Conservation (phyloP, 2,329 filamentous ascomycete species). For the Exophiala viscosa region DNA sequence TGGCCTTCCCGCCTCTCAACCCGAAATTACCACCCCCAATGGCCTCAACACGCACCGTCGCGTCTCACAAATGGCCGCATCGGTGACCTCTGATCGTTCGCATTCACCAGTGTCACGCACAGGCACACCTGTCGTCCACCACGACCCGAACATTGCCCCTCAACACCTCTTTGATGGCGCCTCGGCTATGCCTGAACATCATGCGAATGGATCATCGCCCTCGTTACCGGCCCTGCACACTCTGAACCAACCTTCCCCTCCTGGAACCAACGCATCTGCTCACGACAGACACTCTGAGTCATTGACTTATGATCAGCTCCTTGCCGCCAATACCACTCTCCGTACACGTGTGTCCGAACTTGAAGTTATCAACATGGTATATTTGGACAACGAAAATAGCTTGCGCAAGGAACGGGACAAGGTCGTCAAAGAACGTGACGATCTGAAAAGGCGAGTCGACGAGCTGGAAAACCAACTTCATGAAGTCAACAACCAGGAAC, state of each 20-base stretch:
- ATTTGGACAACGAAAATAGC: slow-evolving; percentile 52
- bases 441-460: slow-evolving; percentile 75
- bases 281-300: slow-evolving; percentile 64
- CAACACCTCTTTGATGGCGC: slow-evolving; percentile 76
- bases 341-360: slow-evolving; percentile 94
- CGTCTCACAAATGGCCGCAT: slow-evolving; percentile 66
- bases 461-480: slow-evolving; percentile 62
- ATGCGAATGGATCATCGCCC: slow-evolving; percentile 52
- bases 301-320: slow-evolving; percentile 69
- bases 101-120: slow-evolving; percentile 77
- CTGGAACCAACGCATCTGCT: slow-evolving; percentile 55
- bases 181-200: slow-evolving; percentile 59
- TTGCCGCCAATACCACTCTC: slow-evolving; percentile 77
- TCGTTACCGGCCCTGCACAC: slow-evolving; percentile 48
- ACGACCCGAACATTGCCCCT: slow-evolving; percentile 63
- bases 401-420: slow-evolving; percentile 68
- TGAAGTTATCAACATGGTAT: slow-evolving; percentile 77
- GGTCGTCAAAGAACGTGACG: slow-evolving; percentile 72
- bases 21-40: slow-evolving; percentile 55
- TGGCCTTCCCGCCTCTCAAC: slow-evolving; percentile 56
- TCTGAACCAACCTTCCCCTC: slow-evolving; percentile 58
- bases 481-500: slow-evolving; percentile 29
- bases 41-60: slow-evolving; percentile 58
- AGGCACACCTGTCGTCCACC: slow-evolving; percentile 71
- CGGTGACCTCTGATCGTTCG: slow-evolving; percentile 69